Base-by-base conservation (phyloP, 2,329 filamentous ascomycete species). In the Aspergillus floridensis region DNA sequence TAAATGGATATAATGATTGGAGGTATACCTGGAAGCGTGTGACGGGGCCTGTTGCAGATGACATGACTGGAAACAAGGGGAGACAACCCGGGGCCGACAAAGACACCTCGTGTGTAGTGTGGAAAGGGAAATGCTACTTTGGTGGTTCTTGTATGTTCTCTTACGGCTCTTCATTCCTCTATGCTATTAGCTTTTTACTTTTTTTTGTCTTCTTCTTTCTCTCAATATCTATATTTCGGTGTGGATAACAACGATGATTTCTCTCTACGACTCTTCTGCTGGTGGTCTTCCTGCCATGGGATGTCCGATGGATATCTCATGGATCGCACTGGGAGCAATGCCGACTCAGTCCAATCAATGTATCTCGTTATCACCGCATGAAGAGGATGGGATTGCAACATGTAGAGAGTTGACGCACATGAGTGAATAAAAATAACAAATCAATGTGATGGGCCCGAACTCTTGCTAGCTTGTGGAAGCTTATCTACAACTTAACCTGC, bases 121-220 rank as follows among this genome's bases (percentile, higher is more conserved):
- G 53, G 61, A 71, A 29, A 67, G 66, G 68, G 66, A 69, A 67
- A 60, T 72, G 66, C 67, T 66, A 67, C 67, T 68, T 64, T 64
- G 66, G 65, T 68, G 68, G 66, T 70, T 65, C 65, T 68, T 73
- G 66, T 73, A 68, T 72, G 68, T 69, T 72, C 69, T 70, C 67
- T 72, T 71, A 72, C 65, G 70, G 67, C 68, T 72, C 67, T 70
- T 72, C 70, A 72, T 74, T 74, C 69, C 70, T 73, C 72, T 72
- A 74, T 75, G 72, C 69, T 73, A 72, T 74, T 74, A 75, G 73
- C 72, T 71, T 67, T 70, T 71, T 72, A 71, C 72, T 70, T 72
- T 69, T 67, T 70, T 71, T 72, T 71, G 71, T 70, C 70, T 68
- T 66, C 29, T 32, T 19, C 16, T 22, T 4, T 22, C 16, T 7